Evolutionary conservation across 2,329 filamentous ascomycete species (phyloP).

Genomic region (Curvularia spicifera): DNA sequence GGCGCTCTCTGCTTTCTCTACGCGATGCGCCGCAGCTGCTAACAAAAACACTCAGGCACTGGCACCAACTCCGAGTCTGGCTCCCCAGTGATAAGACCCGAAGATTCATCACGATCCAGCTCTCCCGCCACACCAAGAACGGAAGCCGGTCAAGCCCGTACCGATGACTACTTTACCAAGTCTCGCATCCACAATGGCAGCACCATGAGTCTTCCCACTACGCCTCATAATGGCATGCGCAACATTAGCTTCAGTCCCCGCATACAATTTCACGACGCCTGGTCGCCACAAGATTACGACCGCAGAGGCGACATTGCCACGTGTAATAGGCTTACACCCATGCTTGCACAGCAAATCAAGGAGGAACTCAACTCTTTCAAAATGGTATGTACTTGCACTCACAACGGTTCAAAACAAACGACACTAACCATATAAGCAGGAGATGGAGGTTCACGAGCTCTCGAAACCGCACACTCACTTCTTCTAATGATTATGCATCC

Average conservation of each 20-base stretch:
- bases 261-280: slow-evolving; percentile 94
- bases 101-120: slow-evolving; percentile 81
- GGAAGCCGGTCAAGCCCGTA: slow-evolving; percentile 53
- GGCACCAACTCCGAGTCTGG: slow-evolving; percentile 68
- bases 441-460: slow-evolving; percentile 99
- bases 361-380: slow-evolving; percentile 99
- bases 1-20: slow-evolving; percentile 32
- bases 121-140: slow-evolving; percentile 90
- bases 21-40: slow-evolving; percentile 20
- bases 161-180: slow-evolving; percentile 88
- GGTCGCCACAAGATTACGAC: slow-evolving; percentile 95
- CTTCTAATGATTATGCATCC: slow-evolving; percentile 72
- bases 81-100: slow-evolving; percentile 70
- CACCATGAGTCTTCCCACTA: slow-evolving; percentile 79
- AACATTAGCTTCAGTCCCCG: slow-evolving; percentile 83
- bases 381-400: slow-evolving; percentile 70
- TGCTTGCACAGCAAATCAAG: slow-evolving; percentile 98
- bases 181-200: slow-evolving; percentile 74
- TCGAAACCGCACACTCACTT: slow-evolving; percentile 99
- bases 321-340: slow-evolving; percentile 95
- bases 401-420: background rate
- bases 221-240: slow-evolving; percentile 70
- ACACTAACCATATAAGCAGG: slow-evolving; percentile 65
- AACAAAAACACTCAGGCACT: slow-evolving; percentile 44
- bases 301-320: slow-evolving; percentile 94